Evolutionary conservation across 2,329 filamentous ascomycete genomes (phyloP), one percentile per base, ranked within the genome.

Genomic region (Pezicula neosporulosa): DNA sequence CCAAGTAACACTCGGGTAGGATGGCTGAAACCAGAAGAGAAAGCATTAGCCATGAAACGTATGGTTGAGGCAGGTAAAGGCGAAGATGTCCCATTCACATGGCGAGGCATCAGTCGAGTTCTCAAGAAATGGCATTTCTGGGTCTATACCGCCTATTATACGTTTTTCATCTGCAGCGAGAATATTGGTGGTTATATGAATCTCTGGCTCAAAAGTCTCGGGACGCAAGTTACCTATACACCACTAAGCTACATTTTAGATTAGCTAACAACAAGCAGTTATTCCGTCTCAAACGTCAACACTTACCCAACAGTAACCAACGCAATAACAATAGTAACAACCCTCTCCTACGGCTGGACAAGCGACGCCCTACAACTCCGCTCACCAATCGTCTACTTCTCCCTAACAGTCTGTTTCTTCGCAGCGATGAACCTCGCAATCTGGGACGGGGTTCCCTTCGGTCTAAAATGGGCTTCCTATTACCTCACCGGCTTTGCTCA

Each of bases 41-140:
- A 57, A 37, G 35, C 47, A 15, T 51, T 61, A 7, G 57, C 57
- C 9, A 27, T 55, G n/a, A 52, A 59, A 10, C 45, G 57, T 5
- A 57, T 61, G 58, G 24, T 44, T 4, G 27, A 50, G 2, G n/a
- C 46, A 38, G 53, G 57, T 2, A 57, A 57, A 43, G 55, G 56
- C 33, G 30, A 54, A 52, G 55, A 56, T 35, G 52, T 54, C 13
- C 53, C 52, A 8, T 51, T 60, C 2, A 61, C 60, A 3, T 62
- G 57, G 57, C 33, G 56, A 50, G 55, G 50, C 54, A 53, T 63
- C 18, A 63, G 49, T 49, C 58, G 63, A 2, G 59, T 67, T 2
- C 58, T 67, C 44, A 55, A 46, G 21, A 64, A 64, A 18, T 68
- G 66, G 66, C 64, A 67, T 51, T 67, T 68, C 52, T 68, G 60